These are phyloP conservation scores for Tylopilus sp. DNA, from an alignment of 768 basidiomycete genomes.

Conservation along the genomic window DNA sequence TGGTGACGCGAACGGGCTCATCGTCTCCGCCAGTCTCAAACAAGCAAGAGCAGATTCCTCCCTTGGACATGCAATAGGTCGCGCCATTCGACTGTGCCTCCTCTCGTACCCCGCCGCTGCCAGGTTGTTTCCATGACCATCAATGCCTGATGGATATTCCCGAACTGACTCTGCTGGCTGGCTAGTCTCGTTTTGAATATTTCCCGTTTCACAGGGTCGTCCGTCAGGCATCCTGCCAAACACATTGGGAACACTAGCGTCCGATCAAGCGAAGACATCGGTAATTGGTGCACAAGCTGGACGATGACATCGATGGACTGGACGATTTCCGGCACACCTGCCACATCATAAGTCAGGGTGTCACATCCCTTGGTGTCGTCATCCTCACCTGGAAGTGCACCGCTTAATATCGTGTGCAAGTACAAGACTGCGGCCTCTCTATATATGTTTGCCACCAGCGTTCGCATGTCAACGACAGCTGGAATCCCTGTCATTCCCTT, in stretches of 20 bases:
- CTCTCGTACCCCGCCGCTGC: conserved; percentile 59
- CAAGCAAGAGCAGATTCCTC: conserved; percentile 27
- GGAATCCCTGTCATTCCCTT: conserved; percentile 30
- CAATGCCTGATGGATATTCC: conserved; percentile 55
- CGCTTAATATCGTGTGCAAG: conserved; percentile 68
- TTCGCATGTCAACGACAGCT: conserved; percentile 43
- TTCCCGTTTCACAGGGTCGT: conserved; percentile 55
- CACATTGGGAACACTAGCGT: conserved; percentile 70
- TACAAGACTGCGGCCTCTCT: conserved; percentile 64
- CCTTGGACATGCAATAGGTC: conserved; percentile 42
- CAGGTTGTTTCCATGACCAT: conserved; percentile 66
- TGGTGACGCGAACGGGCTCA: not conserved
- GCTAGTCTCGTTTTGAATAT: conserved; percentile 57
- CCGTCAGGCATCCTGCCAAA: conserved; percentile 70
- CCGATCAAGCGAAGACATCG: conserved; percentile 59
- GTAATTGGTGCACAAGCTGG: conserved; percentile 50
- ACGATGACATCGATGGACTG: conserved; percentile 53
- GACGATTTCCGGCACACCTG: conserved; percentile 71
- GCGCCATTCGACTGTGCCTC: conserved; percentile 56
- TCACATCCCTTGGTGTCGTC: not conserved
- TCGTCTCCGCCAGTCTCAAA: conserved; percentile 18
- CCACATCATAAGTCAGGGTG: conserved; percentile 5
- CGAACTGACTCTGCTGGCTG: conserved; percentile 52
- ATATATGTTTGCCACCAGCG: conserved; percentile 53
- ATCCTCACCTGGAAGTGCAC: conserved; percentile 61